Evolutionary conservation across 2,329 filamentous ascomycete species (phyloP), one percentile per base, ranked within the genome.

Genomic region (Exophiala oligosperma): DNA sequence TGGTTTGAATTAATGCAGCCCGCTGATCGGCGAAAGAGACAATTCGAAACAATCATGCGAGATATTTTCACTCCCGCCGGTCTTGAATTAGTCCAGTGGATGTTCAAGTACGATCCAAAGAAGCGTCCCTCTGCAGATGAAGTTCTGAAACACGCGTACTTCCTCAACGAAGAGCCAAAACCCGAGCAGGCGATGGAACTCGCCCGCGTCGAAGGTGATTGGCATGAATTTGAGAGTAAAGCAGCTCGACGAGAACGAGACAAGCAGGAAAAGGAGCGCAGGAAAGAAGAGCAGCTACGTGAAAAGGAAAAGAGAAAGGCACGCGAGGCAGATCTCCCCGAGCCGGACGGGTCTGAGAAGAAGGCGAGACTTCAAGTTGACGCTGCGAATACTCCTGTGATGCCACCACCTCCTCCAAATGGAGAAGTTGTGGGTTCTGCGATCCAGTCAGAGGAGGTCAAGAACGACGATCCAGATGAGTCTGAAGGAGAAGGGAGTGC

Each of bases 211-310:
- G 85, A 94, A 67, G 94, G 94, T 23, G 94, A 99, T 68, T 99
- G 94, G 94, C 94, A 99, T 71, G 94, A 99, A 72, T 96, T 97
- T 69, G 94, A 99, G 76, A 96, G 91, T 56, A 99, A 99, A 76
- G 92, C 92, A 14, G 80, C 96, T 26, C 83, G 94, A 32, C 94
- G 94, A 66, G 92, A 97, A 73, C 93, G 92, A 67, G 91, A 94
- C 72, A 84, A 60, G 37, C 59, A 84, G 54, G 84, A 87, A 60
- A 80, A 81, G 62, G 84, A 86, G 67, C 79, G 75, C 69, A 56
- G 76, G 77, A 76, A 76, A 63, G 76, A 79, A 57, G 76, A 76
- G 63, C 80, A 81, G 64, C 81, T 80, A 62, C 74, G 78, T 50
- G 80, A 78, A 65, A 74, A 73, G 9, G 73, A 71, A 38, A 67